Percentiles rank a stretch among this genome's conserved stretches.
Conservation (phyloP, 768 basidiomycete genomes). For the Suillus cothurnatus region DNA sequence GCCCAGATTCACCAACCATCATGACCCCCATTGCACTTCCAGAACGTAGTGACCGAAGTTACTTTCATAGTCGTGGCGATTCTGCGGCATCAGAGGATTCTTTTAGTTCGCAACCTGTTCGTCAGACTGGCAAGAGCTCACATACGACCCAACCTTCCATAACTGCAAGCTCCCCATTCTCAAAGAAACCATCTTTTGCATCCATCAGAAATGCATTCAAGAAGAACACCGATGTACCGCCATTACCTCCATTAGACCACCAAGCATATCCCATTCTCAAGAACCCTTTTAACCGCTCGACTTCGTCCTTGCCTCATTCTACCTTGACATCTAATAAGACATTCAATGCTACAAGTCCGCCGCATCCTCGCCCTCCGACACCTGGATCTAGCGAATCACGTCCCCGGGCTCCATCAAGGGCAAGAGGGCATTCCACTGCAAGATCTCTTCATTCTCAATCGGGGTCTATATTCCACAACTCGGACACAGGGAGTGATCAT, state of each 20-base stretch:
- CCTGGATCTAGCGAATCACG: constrained; percentile 52
- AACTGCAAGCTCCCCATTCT: constrained; percentile 48
- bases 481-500: constrained; percentile 73
- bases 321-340: constrained; percentile 41
- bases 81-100: constrained; percentile 82
- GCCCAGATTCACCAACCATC: constrained; percentile 67
- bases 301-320: constrained; percentile 67
- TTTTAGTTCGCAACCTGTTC: constrained; percentile 56
- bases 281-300: constrained; percentile 83
- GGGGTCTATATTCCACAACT: constrained; percentile 70
- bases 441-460: constrained; percentile 80
- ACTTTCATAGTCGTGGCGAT: constrained; percentile 79
- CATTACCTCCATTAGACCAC: constrained; percentile 72
- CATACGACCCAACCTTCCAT: constrained; percentile 77
- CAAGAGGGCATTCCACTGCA: constrained; percentile 58
- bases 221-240: constrained; percentile 67
- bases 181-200: constrained; percentile 84
- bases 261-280: constrained; percentile 71
- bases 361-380: constrained; percentile 61
- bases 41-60: constrained; percentile 48
- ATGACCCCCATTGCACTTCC: constrained; percentile 49
- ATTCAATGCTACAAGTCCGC: constrained; percentile 48
- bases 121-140: constrained; percentile 52
- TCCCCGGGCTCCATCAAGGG: constrained; percentile 40
- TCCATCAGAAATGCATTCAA: constrained; percentile 89